Evolutionary conservation across 2,329 filamentous ascomycete species (phyloP), one percentile per base, ranked within the genome.

Genomic region (Epichloe elymi): DNA sequence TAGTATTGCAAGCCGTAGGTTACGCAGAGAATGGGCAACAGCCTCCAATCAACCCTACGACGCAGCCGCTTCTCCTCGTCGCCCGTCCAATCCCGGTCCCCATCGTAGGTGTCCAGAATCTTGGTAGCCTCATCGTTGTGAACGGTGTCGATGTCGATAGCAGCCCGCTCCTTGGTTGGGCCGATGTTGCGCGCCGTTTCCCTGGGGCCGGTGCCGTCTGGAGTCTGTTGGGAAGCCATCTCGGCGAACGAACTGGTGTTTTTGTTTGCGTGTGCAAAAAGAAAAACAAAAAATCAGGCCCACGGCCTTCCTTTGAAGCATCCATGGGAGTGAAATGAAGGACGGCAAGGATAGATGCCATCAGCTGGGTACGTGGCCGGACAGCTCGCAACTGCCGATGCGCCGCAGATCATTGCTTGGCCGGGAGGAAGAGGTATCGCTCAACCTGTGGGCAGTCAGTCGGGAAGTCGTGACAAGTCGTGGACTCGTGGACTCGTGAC

Each of bases 31-130:
- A 55, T 37, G 23, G 53, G 53, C 8, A 55, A 7, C 41, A 55
- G 38, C 49, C 63, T 93, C 37, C 41, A 35, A n/a, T 50, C 48
- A 6, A 46, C 30, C 40, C 11, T 37, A n/a, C 46, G 46, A 8
- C 38, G 38, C 26, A 41, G 12, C 3, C 30, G 11, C 30, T 17
- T 42, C 23, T 48, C 46, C 7, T 48, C 46, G 17, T 42, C 26
- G 12, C 23, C 14, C 5, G n/a, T 42, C 46, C 46, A 48, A n/a
- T 48, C 15, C 26, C 12, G 33, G 3, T 41, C 46, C 14, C 46
- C 46, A 17, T 41, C 39, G 26, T 42, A 48, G 3, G 26, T n/a
- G n/a, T 17, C 17, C 17, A 48, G 17, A 3, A 48, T 17, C 19
- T 42, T 48, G n/a, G 38, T 7, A 1, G 38, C 46, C 14, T 48